Evolutionary conservation across 108 stramenopile genomes (phyloP).

Genomic region (Cyclotella cryptica): DNA sequence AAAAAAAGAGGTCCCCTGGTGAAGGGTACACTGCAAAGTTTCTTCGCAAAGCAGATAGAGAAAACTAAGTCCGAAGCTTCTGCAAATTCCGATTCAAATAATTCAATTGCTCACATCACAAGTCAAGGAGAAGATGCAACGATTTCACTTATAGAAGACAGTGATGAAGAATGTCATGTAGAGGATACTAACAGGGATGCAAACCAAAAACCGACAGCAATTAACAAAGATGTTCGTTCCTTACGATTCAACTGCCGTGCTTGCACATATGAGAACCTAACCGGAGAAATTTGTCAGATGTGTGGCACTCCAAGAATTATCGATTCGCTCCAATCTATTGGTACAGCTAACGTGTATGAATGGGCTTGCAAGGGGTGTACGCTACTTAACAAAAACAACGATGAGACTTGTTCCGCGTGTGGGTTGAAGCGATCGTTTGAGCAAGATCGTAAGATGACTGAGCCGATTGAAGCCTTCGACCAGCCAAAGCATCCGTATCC

Average conservation of each 20-base stretch:
- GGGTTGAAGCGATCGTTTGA: neutral
- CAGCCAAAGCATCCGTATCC: neutral
- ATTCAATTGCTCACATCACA: neutral
- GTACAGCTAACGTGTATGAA: neutral
- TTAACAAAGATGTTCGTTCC: neutral
- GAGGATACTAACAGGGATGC: neutral
- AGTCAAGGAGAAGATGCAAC: slow-evolving; percentile 12
- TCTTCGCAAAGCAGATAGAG: slow-evolving; percentile 44
- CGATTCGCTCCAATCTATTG: neutral
- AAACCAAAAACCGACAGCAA: neutral
- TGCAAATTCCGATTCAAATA: neutral
- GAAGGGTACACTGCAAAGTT: slow-evolving; percentile 55
- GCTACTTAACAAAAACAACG: neutral
- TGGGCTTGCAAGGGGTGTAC: slow-evolving; percentile 10
- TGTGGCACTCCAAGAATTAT: slow-evolving; percentile 8
- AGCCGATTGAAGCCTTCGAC: no score
- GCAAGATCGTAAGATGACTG: neutral
- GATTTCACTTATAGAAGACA: slow-evolving; percentile 41
- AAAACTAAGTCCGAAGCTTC: neutral
- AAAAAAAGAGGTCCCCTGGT: slow-evolving; percentile 14
- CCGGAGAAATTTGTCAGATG: slow-evolving; percentile 14
- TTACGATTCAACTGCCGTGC: slow-evolving; percentile 10
- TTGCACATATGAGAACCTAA: slow-evolving; percentile 27
- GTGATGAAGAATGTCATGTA: slow-evolving; percentile 9
- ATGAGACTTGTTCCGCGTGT: slow-evolving; percentile 1